Conservation (phyloP, 176 grass and related monocot genomes). For the Metroxylon sagu region DNA sequence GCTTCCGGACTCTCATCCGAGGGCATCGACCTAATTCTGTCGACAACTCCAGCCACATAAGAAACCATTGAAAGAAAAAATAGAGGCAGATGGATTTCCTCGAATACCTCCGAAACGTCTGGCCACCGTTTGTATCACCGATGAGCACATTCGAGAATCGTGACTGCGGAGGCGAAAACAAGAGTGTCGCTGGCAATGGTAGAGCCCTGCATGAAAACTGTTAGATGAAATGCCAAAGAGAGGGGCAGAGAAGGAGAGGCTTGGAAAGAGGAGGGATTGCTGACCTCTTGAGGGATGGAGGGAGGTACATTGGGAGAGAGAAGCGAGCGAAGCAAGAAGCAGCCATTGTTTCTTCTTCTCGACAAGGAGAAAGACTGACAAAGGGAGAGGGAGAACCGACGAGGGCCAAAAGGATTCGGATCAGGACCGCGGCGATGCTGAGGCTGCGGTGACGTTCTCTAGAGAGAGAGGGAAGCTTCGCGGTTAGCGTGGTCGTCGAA, state of each 20-base stretch:
- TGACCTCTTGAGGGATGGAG: background rate
- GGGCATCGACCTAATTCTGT: background rate
- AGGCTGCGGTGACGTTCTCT: too few species aligned
- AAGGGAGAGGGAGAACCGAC: too few species aligned
- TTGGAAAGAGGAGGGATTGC: too few species aligned
- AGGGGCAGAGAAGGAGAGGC: too few species aligned
- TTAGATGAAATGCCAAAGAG: slow-evolving; percentile 6
- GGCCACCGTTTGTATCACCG: background rate
- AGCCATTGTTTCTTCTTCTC: background rate
- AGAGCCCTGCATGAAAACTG: background rate
- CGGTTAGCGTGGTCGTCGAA: too few species aligned
- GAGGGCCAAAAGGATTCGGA: too few species aligned
- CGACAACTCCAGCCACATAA: background rate
- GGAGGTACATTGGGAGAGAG: background rate
- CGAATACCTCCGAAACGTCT: background rate
- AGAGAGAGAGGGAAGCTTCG: too few species aligned
- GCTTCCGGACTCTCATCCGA: slow-evolving; percentile 1
- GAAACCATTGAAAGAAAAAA: background rate
- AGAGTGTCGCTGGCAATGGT: background rate
- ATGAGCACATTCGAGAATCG: background rate
- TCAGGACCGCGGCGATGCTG: too few species aligned
- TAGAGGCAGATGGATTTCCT: background rate
- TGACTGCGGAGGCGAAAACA: background rate
- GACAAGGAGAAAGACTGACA: too few species aligned
- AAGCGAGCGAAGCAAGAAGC: slow-evolving; percentile 1